Evolutionary conservation across 345 rosid genomes (phyloP).

Genomic region (Camelina neglecta): DNA sequence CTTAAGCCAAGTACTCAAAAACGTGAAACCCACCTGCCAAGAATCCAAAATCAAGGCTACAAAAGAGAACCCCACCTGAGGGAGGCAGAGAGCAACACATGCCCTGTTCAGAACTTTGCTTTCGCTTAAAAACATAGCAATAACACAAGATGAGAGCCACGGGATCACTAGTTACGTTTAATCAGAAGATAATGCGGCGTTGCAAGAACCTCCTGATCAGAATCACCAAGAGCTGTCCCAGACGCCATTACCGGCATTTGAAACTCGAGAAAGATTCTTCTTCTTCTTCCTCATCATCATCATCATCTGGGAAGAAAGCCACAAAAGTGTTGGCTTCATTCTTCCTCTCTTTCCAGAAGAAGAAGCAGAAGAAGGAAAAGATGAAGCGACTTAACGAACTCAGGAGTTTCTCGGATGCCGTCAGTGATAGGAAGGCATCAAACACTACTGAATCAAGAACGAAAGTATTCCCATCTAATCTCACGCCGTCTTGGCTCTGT

Average conservation of each 20-base stretch:
- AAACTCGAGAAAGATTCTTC: constrained; percentile 27
- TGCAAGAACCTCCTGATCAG: constrained; percentile 35
- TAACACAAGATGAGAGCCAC: constrained; percentile 37
- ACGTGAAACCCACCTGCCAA: constrained; percentile 39
- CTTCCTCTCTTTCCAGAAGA: constrained; percentile 42
- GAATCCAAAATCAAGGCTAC: constrained; percentile 15
- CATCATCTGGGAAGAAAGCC: constrained; percentile 33
- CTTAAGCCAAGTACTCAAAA: neutral
- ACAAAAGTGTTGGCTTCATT: constrained; percentile 32
- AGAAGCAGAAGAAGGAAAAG: constrained; percentile 42
- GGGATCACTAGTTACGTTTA: constrained; percentile 21
- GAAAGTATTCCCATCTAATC: constrained; percentile 29
- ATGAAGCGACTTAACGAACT: constrained; percentile 44
- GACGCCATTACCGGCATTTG: constrained; percentile 34
- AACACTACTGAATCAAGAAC: constrained; percentile 27
- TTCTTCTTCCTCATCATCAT: neutral
- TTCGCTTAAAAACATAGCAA: neutral
- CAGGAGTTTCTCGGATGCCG: constrained; percentile 39
- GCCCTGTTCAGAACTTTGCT: constrained; percentile 1
- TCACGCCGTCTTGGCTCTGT: constrained; percentile 28
- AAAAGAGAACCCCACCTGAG: constrained; percentile 26
- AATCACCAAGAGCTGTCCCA: constrained; percentile 34
- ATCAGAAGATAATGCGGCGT: constrained; percentile 27
- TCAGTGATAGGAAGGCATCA: constrained; percentile 17
- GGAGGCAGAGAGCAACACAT: constrained; percentile 18